A percentile compares a stretch with the other conserved stretches of the same genome.
Conservation (phyloP, 805 yeast species). For the Ogataea philodendri region DNA sequence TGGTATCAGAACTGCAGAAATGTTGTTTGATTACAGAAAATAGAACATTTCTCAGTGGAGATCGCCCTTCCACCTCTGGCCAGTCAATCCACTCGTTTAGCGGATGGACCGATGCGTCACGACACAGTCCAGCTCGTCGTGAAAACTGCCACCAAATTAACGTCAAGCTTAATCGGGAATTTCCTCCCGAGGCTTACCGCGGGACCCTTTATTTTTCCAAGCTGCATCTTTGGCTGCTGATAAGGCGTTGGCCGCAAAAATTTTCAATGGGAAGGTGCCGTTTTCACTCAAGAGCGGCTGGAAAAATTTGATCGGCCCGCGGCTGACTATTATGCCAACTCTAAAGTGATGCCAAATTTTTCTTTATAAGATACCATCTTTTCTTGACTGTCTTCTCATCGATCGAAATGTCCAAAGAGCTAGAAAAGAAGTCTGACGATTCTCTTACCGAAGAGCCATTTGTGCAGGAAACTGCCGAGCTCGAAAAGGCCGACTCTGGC, state of each 20-base stretch:
- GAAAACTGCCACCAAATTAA: no score
- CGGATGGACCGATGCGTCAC: no score
- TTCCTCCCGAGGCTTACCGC: constrained; percentile 9
- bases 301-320: constrained; percentile 1
- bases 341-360: constrained; percentile 2
- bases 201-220: not conserved
- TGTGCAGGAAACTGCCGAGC: constrained; percentile 25
- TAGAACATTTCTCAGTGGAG: no score
- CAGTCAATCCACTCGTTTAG: no score
- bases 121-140: no score
- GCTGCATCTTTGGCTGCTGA: not conserved
- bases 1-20: no score
- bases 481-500: constrained; percentile 15
- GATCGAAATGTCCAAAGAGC: constrained; percentile 17
- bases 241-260: constrained; percentile 4
- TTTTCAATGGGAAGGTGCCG: no score
- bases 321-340: not conserved
- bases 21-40: no score
- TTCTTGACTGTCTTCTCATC: not conserved
- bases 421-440: constrained; percentile 30
- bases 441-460: constrained; percentile 25
- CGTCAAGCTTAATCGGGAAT: no score
- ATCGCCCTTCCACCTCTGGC: no score
- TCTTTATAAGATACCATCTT: constrained; percentile 5
- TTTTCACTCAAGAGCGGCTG: no score